Evolutionary conservation across 768 basidiomycete species (phyloP).

Genomic region (Amanita molliuscula): DNA sequence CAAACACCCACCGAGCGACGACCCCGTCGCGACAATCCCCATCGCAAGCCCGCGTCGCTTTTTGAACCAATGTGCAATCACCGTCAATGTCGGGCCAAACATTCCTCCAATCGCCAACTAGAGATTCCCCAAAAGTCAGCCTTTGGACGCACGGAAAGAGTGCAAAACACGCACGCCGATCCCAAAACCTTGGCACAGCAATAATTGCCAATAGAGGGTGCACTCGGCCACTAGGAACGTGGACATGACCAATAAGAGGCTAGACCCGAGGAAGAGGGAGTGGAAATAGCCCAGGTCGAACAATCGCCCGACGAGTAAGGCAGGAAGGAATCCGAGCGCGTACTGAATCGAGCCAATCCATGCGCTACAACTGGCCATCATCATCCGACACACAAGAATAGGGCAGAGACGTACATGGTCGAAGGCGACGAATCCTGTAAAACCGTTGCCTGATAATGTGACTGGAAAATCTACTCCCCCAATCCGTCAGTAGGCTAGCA

Average conservation of each 20-base stretch:
- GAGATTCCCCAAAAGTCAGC: background rate
- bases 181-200: conserved; percentile 64
- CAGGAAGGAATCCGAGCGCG: conserved; percentile 51
- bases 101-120: conserved; percentile 44
- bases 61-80: conserved; percentile 69
- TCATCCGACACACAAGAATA: background rate
- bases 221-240: conserved; percentile 68
- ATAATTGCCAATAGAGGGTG: conserved; percentile 65
- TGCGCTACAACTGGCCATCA: conserved; percentile 28
- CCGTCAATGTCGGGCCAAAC: conserved; percentile 49
- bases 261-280: conserved; percentile 35
- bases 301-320: conserved; percentile 52
- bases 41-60: conserved; percentile 48
- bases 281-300: conserved; percentile 68
- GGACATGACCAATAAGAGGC: conserved; percentile 37
- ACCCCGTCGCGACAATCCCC: conserved; percentile 55
- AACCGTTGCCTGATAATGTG: conserved; percentile 50
- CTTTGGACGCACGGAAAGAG: background rate
- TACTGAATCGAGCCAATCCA: conserved; percentile 82
- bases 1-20: conserved; percentile 58
- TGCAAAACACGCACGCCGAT: conserved; percentile 38
- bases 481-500: background rate
- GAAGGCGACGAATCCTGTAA: conserved; percentile 44
- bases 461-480: conserved; percentile 54
- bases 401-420: conserved; percentile 37